Percentiles rank a stretch among this genome's conserved stretches.
phyloP scores from a whole-genome alignment of 768 basidiomycete species.

The Russula sp. region DNA sequence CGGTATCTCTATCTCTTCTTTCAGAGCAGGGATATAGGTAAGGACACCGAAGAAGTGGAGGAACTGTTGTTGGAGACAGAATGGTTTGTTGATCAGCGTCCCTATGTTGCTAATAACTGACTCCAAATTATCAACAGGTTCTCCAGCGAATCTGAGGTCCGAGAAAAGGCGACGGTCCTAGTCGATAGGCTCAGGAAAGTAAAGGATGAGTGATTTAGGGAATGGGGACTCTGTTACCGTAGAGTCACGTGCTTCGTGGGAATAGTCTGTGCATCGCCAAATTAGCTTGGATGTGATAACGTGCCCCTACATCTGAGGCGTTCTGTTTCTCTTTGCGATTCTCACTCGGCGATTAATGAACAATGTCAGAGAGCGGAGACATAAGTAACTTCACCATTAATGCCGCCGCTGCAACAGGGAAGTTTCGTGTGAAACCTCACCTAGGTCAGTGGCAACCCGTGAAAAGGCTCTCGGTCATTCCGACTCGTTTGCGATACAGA shows the following conservation, averaged over 20 bases:
- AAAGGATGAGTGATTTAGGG: neutral
- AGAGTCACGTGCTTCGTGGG: constrained; percentile 8
- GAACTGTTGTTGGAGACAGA: constrained; percentile 72
- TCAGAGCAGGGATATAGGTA: constrained; percentile 59
- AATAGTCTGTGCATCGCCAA: constrained; percentile 1
- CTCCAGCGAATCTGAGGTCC: constrained; percentile 6
- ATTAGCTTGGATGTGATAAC: neutral
- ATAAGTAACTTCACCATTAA: constrained; percentile 43
- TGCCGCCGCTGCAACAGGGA: constrained; percentile 81
- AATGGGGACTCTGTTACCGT: neutral
- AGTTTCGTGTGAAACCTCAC: constrained; percentile 85
- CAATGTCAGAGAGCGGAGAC: constrained; percentile 8
- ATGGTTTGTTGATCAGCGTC: constrained; percentile 43
- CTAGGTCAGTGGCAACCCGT: constrained; percentile 44
- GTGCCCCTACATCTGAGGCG: neutral
- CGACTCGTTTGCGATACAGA: constrained; percentile 40
- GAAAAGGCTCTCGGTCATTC: neutral
- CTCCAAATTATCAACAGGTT: constrained; percentile 4
- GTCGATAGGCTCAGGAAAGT: constrained; percentile 1
- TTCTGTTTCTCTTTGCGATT: constrained; percentile 1
- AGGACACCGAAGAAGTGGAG: constrained; percentile 60
- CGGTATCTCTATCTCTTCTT: constrained; percentile 76
- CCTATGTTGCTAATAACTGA: neutral
- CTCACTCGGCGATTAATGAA: constrained; percentile 1
- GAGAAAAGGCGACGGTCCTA: constrained; percentile 18